Evolutionary conservation across 2,329 filamentous ascomycete species (phyloP).

Genomic region (Xylariaceae sp.): DNA sequence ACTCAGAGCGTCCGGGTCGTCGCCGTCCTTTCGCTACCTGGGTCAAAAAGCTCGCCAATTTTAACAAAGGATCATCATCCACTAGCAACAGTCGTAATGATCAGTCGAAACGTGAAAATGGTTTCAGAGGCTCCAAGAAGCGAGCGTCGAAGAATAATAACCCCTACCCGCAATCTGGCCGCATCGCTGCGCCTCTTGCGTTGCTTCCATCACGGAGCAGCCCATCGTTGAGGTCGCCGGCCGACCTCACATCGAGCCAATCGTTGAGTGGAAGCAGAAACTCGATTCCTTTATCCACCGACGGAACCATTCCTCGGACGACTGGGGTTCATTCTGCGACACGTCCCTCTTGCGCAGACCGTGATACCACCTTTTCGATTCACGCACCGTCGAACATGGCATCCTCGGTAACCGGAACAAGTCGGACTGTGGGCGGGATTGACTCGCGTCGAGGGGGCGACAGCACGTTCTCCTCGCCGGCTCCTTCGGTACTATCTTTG

Average conservation of each 20-base stretch:
- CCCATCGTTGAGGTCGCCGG: constrained; percentile 52
- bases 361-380: constrained; percentile 68
- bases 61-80: constrained; percentile 61
- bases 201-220: constrained; percentile 40
- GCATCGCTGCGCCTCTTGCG: constrained; percentile 35
- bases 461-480: constrained; percentile 76
- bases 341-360: constrained; percentile 77
- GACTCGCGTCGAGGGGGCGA: constrained; percentile 65
- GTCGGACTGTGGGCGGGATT: constrained; percentile 59
- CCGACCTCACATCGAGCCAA: constrained; percentile 42
- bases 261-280: constrained; percentile 53
- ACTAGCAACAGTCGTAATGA: constrained; percentile 41
- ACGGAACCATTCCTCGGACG: constrained; percentile 52
- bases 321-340: constrained; percentile 67
- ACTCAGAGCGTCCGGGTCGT: constrained; percentile 55
- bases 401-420: constrained; percentile 66
- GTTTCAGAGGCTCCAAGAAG: constrained; percentile 49
- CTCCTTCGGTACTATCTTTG: constrained; percentile 72
- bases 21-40: constrained; percentile 85
- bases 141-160: constrained; percentile 67
- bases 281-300: constrained; percentile 56
- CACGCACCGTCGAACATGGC: constrained; percentile 67
- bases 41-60: constrained; percentile 88
- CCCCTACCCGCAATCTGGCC: constrained; percentile 82
- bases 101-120: constrained; percentile 37